Conservation (phyloP, 2,329 filamentous ascomycete species). For the Pyrenochaeta sp. region DNA sequence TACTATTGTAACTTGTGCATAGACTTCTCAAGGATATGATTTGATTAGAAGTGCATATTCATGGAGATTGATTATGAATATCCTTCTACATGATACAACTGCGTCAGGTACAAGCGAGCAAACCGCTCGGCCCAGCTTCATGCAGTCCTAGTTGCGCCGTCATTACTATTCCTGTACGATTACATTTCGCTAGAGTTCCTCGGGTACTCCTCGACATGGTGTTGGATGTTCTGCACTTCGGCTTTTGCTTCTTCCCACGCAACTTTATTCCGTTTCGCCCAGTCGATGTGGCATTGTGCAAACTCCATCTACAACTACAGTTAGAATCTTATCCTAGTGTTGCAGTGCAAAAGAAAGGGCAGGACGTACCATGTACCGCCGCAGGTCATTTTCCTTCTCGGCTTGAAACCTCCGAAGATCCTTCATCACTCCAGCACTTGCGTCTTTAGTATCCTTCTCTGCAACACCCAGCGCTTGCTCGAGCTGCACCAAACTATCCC, state of each 20-base stretch:
- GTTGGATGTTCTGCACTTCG: slow-evolving; percentile 87
- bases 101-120: not conserved
- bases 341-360: not conserved
- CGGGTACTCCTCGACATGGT: slow-evolving; percentile 31
- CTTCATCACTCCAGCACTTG: slow-evolving; percentile 84
- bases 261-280: slow-evolving; percentile 89
- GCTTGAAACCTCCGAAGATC: slow-evolving; percentile 92
- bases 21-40: not conserved
- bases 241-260: slow-evolving; percentile 91
- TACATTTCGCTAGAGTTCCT: slow-evolving; percentile 27
- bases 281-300: slow-evolving; percentile 90
- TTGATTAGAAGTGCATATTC: not conserved
- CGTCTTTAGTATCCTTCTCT: slow-evolving; percentile 91
- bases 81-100: not conserved
- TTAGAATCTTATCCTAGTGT: slow-evolving; percentile 6
- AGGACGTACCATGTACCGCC: slow-evolving; percentile 89
- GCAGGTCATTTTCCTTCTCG: slow-evolving; percentile 94
- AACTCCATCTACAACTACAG: slow-evolving; percentile 75
- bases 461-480: slow-evolving; percentile 91
- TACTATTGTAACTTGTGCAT: not conserved
- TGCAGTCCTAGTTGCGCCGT: not conserved
- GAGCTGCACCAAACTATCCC: slow-evolving; percentile 80
- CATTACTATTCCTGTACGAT: slow-evolving; percentile 4
- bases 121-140: not conserved
- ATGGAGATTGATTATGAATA: not conserved